These are phyloP conservation scores for Rosa rugosa DNA, from an alignment of 306 rosid species.

Conservation along the genomic window DNA sequence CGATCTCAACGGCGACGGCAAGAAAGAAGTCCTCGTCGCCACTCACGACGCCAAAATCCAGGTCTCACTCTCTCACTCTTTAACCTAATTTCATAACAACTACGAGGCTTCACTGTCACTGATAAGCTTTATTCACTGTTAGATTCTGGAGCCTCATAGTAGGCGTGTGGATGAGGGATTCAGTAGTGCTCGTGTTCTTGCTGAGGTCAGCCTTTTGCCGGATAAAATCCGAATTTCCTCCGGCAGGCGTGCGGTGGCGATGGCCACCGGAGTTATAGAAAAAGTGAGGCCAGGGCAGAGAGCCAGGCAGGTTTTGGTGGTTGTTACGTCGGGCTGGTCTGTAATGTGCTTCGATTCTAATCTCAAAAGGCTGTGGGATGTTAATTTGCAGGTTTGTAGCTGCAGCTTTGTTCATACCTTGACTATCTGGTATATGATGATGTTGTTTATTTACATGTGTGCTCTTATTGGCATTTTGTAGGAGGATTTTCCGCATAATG, in stretches of 20 bases:
- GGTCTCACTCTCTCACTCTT: constrained; percentile 35
- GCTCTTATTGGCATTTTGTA: constrained; percentile 31
- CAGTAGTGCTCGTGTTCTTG: constrained; percentile 74
- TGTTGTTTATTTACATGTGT: background rate
- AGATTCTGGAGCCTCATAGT: constrained; percentile 91
- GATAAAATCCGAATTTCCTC: constrained; percentile 83
- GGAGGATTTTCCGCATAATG: constrained; percentile 96
- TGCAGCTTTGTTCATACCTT: background rate
- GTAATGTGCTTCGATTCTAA: constrained; percentile 98
- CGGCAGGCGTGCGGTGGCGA: constrained; percentile 93
- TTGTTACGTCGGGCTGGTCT: constrained; percentile 94
- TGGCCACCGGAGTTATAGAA: constrained; percentile 88
- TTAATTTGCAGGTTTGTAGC: constrained; percentile 75
- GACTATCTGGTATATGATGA: background rate
- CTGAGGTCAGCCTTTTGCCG: constrained; percentile 80
- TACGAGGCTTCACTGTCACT: background rate
- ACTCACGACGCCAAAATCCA: constrained; percentile 95
- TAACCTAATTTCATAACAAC: background rate
- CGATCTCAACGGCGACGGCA: constrained; percentile 96
- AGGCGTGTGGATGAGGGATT: constrained; percentile 93
- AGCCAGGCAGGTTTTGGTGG: constrained; percentile 82
- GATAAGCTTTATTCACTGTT: background rate
- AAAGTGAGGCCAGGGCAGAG: constrained; percentile 64
- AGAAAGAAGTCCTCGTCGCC: constrained; percentile 87
- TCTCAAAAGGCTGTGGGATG: constrained; percentile 89